Conservation (phyloP, 2,329 filamentous ascomycete species). For the Teratosphaeriaceae sp. region DNA sequence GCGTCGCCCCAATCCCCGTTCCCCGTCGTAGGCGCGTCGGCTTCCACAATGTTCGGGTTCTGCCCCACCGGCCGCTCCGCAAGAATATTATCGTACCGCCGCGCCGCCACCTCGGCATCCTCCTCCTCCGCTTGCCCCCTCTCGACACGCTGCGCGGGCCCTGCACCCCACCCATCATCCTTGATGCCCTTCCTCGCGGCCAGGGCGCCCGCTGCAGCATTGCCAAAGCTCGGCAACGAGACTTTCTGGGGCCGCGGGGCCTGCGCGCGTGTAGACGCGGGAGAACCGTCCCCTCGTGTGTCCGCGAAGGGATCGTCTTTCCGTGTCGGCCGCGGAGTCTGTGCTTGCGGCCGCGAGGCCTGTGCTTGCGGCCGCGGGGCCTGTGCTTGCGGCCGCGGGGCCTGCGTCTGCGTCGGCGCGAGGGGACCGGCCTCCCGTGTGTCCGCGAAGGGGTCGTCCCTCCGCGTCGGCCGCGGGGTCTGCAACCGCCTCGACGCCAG, state of each 20-base stretch:
- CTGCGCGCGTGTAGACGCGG: neutral
- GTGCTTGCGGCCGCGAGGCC: too few relatives aligned
- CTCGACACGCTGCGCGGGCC: neutral
- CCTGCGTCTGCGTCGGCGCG: too few relatives aligned
- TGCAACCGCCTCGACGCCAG: too few relatives aligned
- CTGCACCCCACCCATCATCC: slow-evolving; percentile 5
- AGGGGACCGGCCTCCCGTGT: too few relatives aligned
- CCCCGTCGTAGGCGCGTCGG: too few relatives aligned
- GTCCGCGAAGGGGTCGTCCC: too few relatives aligned
- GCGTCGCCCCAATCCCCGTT: too few relatives aligned
- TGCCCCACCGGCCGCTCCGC: neutral
- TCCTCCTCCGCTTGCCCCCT: neutral
- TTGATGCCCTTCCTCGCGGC: neutral
- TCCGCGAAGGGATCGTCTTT: neutral
- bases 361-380: too few relatives aligned
- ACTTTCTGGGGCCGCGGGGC: neutral
- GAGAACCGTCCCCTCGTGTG: too few relatives aligned
- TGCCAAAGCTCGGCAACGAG: slow-evolving; percentile 3
- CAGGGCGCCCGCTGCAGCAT: neutral
- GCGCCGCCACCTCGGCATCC: neutral
- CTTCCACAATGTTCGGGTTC: too few relatives aligned
- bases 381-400: too few relatives aligned
- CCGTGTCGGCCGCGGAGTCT: neutral
- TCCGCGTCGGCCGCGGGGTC: too few relatives aligned
- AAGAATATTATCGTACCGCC: neutral